Evolutionary conservation across 441 rosid genomes (phyloP), one percentile per base, ranked within the genome.

Genomic region (Jatropha podagrica): DNA sequence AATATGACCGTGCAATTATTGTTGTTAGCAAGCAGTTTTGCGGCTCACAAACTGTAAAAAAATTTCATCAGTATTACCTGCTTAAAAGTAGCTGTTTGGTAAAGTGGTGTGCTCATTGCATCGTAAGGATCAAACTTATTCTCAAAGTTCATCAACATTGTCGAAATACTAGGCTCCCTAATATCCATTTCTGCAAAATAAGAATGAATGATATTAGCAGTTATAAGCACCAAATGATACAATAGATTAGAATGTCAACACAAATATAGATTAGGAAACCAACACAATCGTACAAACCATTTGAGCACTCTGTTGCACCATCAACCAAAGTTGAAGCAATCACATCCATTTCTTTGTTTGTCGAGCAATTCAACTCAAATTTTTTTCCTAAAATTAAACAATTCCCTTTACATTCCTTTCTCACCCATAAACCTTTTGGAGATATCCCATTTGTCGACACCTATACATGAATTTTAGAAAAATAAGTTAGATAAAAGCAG

Each of bases 71-170:
- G 8, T 3, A 72, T 52, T 82, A 90, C 98, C 94, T 93, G 99
- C 87, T 92, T 92, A 81, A 93, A 95, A 2, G 98, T 93, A 63
- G 97, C 95, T 0, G 98, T 93, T 79, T 93, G 98, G 86, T 95
- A 93, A 81, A 95, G 95, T 0, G 98, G 99, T 11, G 91, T 88
- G 54, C 97, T 93, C 87, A 89, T 84, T 51, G 97, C 95, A 87
- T 79, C 85, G 81, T 78, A 92, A 58, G 98, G 97, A 83, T 93
- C 98, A 80, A 89, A 95, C 46, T 88, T 65, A 20, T 83, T 90
- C 77, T 92, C 92, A 55, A 85, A 76, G 75, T 90, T 90, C 90
- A 93, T 83, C 81, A 95, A 61, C 41, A 90, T 49, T 17, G 98
- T 95, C 15, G 98, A 84, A 55, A 95, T 66, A 72, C 93, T 79